phyloP scores from a whole-genome alignment of 768 basidiomycete species.

The Ramaria rubella region DNA sequence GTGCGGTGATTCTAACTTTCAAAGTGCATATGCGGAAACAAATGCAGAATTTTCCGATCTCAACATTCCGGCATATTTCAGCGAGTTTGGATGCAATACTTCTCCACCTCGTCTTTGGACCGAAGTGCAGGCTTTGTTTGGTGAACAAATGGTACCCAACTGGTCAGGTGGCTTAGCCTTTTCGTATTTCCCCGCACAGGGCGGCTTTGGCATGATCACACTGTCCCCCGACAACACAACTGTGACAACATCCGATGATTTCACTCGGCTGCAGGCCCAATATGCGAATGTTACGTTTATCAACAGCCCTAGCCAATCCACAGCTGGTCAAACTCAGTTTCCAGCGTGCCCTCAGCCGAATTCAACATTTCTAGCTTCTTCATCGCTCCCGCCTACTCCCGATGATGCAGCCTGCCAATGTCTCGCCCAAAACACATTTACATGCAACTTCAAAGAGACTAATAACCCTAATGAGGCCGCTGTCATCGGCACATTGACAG shows the following conservation, averaged over 20 bases:
- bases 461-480: conserved; percentile 43
- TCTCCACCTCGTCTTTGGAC: conserved; percentile 66
- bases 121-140: conserved; percentile 68
- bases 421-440: conserved; percentile 50
- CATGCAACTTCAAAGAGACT: conserved; percentile 64
- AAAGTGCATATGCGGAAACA: conserved; percentile 42
- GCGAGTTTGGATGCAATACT: conserved; percentile 76
- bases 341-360: conserved; percentile 59
- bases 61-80: conserved; percentile 84
- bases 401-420: conserved; percentile 76
- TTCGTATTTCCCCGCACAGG: conserved; percentile 79
- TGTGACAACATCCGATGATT: conserved; percentile 66
- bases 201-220: conserved; percentile 81
- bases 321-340: conserved; percentile 44
- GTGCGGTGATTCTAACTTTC: conserved; percentile 62
- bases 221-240: conserved; percentile 59
- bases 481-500: conserved; percentile 53
- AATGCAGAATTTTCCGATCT: conserved; percentile 32
- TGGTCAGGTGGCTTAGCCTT: conserved; percentile 91
- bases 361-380: conserved; percentile 56
- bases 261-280: conserved; percentile 53
- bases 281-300: conserved; percentile 50
- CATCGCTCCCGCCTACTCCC: conserved; percentile 76
- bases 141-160: conserved; percentile 62
- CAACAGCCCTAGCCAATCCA: conserved; percentile 54